Base-by-base conservation (phyloP, 1,139 yeast genomes). In the Williopsis jadinii region DNA sequence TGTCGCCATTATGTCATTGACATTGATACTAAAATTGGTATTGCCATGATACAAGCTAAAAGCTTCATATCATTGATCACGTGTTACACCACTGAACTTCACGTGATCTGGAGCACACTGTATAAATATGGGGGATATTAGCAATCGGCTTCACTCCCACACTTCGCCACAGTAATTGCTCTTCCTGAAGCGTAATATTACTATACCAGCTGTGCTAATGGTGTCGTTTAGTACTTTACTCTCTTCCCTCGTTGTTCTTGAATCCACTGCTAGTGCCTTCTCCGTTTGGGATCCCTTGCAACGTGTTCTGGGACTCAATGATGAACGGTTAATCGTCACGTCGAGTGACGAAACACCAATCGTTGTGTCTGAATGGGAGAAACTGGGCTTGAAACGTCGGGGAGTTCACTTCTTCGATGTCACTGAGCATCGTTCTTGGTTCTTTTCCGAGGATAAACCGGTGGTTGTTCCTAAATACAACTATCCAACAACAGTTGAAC, bases 351-450 rank as follows among this genome's bases (percentile, higher is more conserved):
- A 45, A 2, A 32, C 35, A 1, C 55, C 67, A 38, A 59, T 67
- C 36, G 56, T 70, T 41, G 75, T 75, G 38, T 60, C 70, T 12
- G 94, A 84, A 54, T 58, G 60, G 8, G 80, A 80, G 37, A 80
- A 84, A 59, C 59, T 77, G 42, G 58, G 61, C 10, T 66, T 82
- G 46, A 74, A 69, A 54, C 68, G 81, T 42, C 60, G 68, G 27
- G 80, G 83, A 36, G 61, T 70, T 33, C 71, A 68, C 32, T 86
- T 84, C 58, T 75, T 86, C 50, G 95, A 87, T 62, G 71, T 86
- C 33, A 84, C 95, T 8, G 68, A 69, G 33, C 61, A 63, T 38
- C 46, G 56, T 48, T 48, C 57, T 40, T 63, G 71, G 30, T 57
- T 64, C 27, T 60, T 64, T 11, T 62, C 64, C 2, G 71, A 74